Evolutionary conservation across 2,329 filamentous ascomycete genomes (phyloP).

Genomic region (Phaeosphaeriaceae sp.): DNA sequence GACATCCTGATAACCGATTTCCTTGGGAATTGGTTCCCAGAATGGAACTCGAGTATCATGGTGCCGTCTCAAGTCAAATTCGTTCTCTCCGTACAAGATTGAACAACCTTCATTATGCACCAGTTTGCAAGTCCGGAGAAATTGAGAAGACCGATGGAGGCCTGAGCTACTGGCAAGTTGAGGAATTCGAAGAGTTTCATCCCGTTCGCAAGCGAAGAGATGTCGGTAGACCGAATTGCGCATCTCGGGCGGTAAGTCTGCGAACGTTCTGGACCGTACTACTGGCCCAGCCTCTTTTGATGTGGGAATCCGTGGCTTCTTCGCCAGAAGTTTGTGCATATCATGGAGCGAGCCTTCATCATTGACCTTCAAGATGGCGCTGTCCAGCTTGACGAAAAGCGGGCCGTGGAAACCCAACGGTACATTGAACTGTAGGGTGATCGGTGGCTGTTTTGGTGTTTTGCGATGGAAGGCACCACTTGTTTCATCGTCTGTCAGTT

Average conservation of each 20-base stretch:
- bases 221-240: slow-evolving; percentile 56
- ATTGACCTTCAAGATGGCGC: slow-evolving; percentile 21
- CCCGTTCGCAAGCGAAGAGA: slow-evolving; percentile 44
- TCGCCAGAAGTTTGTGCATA: slow-evolving; percentile 21
- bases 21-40: slow-evolving; percentile 51
- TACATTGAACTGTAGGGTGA: slow-evolving; percentile 55
- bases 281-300: neutral
- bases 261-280: slow-evolving; percentile 25
- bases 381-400: slow-evolving; percentile 51
- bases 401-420: slow-evolving; percentile 55
- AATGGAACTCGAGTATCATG: slow-evolving; percentile 46
- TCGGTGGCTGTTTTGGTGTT: slow-evolving; percentile 26
- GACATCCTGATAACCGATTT: slow-evolving; percentile 56
- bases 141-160: slow-evolving; percentile 51
- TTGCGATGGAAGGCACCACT: slow-evolving; percentile 19
- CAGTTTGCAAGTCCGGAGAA: slow-evolving; percentile 55
- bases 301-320: slow-evolving; percentile 8
- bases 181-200: slow-evolving; percentile 45
- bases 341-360: slow-evolving; percentile 17
- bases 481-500: slow-evolving; percentile 37
- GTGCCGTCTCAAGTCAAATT: slow-evolving; percentile 53
- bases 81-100: slow-evolving; percentile 59
- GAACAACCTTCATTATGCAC: slow-evolving; percentile 55
- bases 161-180: neutral
- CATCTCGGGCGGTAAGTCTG: slow-evolving; percentile 49